Evolutionary conservation across 192 early-diverging fungal genomes (phyloP), one percentile per base, ranked within the genome.

Genomic region (Oehlia diaphana): DNA sequence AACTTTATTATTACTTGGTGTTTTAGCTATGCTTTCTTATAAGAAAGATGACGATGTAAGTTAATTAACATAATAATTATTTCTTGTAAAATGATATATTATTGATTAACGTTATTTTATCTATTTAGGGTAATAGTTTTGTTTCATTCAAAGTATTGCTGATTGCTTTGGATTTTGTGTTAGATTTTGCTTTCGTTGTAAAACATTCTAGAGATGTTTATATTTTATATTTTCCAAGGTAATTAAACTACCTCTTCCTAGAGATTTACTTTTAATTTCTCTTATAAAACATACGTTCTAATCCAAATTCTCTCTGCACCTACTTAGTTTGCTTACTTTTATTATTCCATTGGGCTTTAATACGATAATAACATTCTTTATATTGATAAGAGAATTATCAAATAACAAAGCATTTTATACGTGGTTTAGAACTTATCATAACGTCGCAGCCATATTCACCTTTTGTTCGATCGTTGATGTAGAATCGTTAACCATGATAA

Each of bases 121-220:
- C 33, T 72, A 72, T 53, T 1, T 50, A 72, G 71, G 44, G 44
- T 31, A 72, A 47, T 14, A 28, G 44, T 13, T 72, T 50, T 72
- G n/a, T 72, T 49, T 3, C 71, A 50, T 72, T 72, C 47, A 72
- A 49, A 50, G 12, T 72, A 28, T 72, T 72, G 23, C 14, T 72
- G 7, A 72, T 72, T 44, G 47, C 26, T 50, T 49, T 72, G 44
- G 71, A 72, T 26, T 72, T 72, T 31, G 9, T 9, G 5, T 14
- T 72, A 1, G 71, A 72, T 50, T 35, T 70, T 2, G 35, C 35
- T 2, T 70, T 70, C 23, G 31, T 70, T 9, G 16, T 70, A 9
- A 42, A 6, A 23, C 14, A 70, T 9, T 35, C 35, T 2, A 70
- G 21, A n/a, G 37, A 70, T 44, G 9, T 70, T 16, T 39, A 39